phyloP scores from a whole-genome alignment of 805 yeast genomes.

The Millerago galiae region DNA sequence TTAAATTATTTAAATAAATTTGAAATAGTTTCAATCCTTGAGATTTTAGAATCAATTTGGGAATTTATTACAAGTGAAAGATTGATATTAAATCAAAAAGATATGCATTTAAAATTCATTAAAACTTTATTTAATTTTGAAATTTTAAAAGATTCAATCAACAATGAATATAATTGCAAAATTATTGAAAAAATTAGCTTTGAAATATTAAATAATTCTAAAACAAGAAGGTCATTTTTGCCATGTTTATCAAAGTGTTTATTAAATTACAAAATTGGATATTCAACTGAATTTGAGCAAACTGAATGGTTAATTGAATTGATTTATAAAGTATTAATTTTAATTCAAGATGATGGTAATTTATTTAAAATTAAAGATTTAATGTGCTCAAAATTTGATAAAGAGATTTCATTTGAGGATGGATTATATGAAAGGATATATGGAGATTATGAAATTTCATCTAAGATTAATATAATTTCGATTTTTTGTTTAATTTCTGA shows the following conservation, averaged over 20 bases:
- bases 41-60: slow-evolving; percentile 47
- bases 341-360: slow-evolving; percentile 49
- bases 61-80: slow-evolving; percentile 48
- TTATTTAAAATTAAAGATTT: slow-evolving; percentile 55
- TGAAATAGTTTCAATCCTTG: slow-evolving; percentile 25
- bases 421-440: slow-evolving; percentile 42
- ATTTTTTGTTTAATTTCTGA: slow-evolving; percentile 32
- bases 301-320: slow-evolving; percentile 46
- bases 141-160: slow-evolving; percentile 33
- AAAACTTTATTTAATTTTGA: slow-evolving; percentile 38
- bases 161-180: slow-evolving; percentile 23
- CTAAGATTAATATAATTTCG: slow-evolving; percentile 44
- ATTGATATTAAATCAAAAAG: slow-evolving; percentile 57
- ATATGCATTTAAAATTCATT: slow-evolving; percentile 53
- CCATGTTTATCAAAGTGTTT: slow-evolving; percentile 50
- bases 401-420: slow-evolving; percentile 29
- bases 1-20: slow-evolving; percentile 9
- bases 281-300: slow-evolving; percentile 30
- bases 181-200: slow-evolving; percentile 27
- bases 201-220: slow-evolving; percentile 42
- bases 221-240: slow-evolving; percentile 61
- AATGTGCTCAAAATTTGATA: slow-evolving; percentile 47
- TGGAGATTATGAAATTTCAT: slow-evolving; percentile 52
- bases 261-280: slow-evolving; percentile 34
- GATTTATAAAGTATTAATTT: slow-evolving; percentile 38